Base-by-base conservation (phyloP, 2,329 filamentous ascomycete species). In the Aureobasidium namibiae region DNA sequence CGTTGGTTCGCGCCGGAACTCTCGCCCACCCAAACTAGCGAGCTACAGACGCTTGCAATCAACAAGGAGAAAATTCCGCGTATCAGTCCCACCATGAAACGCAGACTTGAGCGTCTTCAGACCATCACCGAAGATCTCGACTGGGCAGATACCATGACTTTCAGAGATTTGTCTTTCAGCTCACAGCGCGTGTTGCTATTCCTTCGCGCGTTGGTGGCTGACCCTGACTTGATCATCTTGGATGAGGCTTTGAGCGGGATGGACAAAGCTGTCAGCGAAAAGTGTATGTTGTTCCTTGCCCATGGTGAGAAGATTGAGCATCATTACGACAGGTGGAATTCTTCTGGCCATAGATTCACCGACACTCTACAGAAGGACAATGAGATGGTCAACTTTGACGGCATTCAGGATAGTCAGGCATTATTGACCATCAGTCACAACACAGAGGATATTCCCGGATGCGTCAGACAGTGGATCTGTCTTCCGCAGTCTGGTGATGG, bases 351-450 rank as follows among this genome's bases (percentile, higher is more conserved):
- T 4, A 56, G 26, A 29, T 14, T 36, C 7, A 11, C 36, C 24
- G 21, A 42, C 16, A 68, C 66, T 46, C 44, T 63, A 1, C 70
- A 72, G 0, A 71, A 75, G 8, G 75, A 73, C 59, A 65, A 72
- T 0, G 80, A 76, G 0, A 68, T 70, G 1, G 76, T 83, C 1
- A 77, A 73, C 23, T 74, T 92, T 4, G 68, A 67, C 1, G 90
- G 90, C 0, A 73, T 96, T 59, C 79, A 80, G 1, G 76, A 84
- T 0, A 72, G 83, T 23, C 92, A 97, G 73, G 91, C 91, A 0
- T 75, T 99, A 23, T 81, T 97, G n/a, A 90, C 92, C 63, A 92
- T 97, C 61, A 94, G 90, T 62, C 94, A 99, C 74, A 80, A 92
- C 62, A 86, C 85, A 63, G 91, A 96, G 67, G 94, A 99, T 72